Base-by-base conservation (phyloP, 257 asterid species). In the Thymus mandschuricus region DNA sequence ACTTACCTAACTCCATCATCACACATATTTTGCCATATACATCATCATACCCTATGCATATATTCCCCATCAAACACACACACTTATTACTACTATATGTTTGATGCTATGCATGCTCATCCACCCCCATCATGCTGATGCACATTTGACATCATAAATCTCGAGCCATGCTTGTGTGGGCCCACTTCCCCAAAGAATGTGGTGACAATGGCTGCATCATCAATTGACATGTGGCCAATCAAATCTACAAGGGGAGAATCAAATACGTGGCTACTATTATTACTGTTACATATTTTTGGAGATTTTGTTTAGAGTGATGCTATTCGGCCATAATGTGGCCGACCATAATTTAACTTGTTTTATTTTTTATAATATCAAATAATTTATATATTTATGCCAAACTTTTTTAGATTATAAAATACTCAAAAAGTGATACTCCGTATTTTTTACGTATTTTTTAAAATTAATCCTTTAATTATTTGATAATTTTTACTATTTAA, bases 71-170 rank as follows among this genome's bases (percentile, higher is more conserved):
- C 59, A 54, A 44, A 28, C 21, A 41, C 70, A 76, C 55, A 59
- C 44, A 58, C 2, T 12, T 29, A 57, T 57, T 31, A 57, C 41
- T 21, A 38, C 0, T 38, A 4, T 30, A 30, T 60, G 64, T 44
- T 62, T 50, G 7, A 4, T 51, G 44, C 70, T 58, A 56, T 44
- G 8, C 34, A 49, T 71, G 64, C 64, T 59, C 35, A 6, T 69
- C 56, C 27, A 45, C 68, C 28, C 10, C 10, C 72, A 81, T 81
- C 85, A 75, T 72, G 87, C 72, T 75, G 82, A 83, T 60, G 87
- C 68, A 71, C 55, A 40, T 3, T 33, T 77, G 81, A 75, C 85
- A 70, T 83, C 83, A 80, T 27, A 31, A 13, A 35, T 57, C 66
- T 56, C 9, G 31, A 70, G 65, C 78, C 78, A 65, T 72, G 86